These are phyloP conservation scores for Polytrichum commune DNA, from an alignment of 225 moss, liverwort and hornwort species.

Conservation along the genomic window DNA sequence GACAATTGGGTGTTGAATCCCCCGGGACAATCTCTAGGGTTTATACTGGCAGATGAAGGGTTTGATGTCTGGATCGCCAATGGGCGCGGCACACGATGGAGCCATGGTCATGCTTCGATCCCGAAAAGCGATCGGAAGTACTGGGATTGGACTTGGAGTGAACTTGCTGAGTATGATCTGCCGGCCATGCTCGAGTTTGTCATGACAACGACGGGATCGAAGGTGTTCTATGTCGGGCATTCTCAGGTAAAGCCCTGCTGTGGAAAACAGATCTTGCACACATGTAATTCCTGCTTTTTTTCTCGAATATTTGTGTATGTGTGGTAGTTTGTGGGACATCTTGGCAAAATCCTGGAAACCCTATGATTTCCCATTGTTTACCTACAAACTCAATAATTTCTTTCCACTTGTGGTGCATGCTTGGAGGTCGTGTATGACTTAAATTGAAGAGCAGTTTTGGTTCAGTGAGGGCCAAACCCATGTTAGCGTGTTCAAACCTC, in stretches of 20 bases:
- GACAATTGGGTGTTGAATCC: slow-evolving; percentile 87
- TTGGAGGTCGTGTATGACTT: too few relatives aligned
- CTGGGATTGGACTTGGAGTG: slow-evolving; percentile 96
- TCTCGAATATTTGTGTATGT: too few relatives aligned
- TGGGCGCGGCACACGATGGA: slow-evolving; percentile 85
- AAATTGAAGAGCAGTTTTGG: too few relatives aligned
- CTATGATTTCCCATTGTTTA: too few relatives aligned
- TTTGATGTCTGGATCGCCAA: slow-evolving; percentile 99
- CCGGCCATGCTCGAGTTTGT: slow-evolving; percentile 65
- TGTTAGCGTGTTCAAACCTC: too few relatives aligned
- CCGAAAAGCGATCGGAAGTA: slow-evolving; percentile 38
- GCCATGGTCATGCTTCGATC: slow-evolving; percentile 67
- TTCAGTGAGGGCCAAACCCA: too few relatives aligned
- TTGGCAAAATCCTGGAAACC: too few relatives aligned
- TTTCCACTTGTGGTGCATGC: too few relatives aligned
- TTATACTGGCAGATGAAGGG: slow-evolving; percentile 82
- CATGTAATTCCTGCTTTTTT: too few relatives aligned
- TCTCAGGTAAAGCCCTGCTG: slow-evolving; percentile 38
- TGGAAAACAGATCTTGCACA: neutral
- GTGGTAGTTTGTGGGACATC: too few relatives aligned
- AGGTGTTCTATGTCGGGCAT: slow-evolving; percentile 65
- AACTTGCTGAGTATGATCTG: slow-evolving; percentile 70
- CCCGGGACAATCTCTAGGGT: slow-evolving; percentile 70
- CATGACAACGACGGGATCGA: slow-evolving; percentile 28
- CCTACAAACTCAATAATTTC: too few relatives aligned